phyloP scores from a whole-genome alignment of 148 eudicot genomes.

The Rheum nobile region DNA sequence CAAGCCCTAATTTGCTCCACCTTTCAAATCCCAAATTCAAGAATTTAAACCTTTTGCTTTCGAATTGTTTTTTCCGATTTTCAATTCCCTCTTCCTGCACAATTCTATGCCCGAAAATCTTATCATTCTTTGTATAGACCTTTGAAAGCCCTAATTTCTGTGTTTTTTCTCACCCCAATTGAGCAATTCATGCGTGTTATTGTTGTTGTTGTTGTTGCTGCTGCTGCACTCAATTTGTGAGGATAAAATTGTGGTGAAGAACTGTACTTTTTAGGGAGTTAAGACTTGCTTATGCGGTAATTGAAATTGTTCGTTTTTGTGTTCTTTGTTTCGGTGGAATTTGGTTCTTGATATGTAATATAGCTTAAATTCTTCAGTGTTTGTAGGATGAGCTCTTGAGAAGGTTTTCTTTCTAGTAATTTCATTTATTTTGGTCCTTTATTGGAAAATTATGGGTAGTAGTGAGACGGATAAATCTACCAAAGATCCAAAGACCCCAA shows the following conservation, averaged over 20 bases:
- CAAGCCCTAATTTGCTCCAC: conserved; percentile 4
- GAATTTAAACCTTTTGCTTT: background rate
- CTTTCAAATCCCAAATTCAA: background rate
- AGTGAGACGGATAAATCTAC: conserved; percentile 75
- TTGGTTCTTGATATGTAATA: background rate
- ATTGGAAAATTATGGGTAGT: conserved; percentile 49
- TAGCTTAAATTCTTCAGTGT: background rate
- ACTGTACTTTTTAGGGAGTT: background rate
- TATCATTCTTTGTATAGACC: background rate
- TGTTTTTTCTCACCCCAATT: background rate
- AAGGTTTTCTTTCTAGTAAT: background rate
- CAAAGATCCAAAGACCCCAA: conserved; percentile 64
- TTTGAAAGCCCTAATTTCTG: background rate
- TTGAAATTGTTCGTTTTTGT: background rate
- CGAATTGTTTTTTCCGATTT: background rate
- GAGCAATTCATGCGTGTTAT: background rate
- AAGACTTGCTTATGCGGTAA: background rate
- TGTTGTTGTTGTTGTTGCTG: too few relatives aligned
- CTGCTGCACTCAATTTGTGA: background rate
- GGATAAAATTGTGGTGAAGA: background rate
- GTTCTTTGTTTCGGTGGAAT: background rate
- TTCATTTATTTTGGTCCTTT: background rate
- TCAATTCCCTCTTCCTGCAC: background rate
- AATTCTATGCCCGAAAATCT: background rate
- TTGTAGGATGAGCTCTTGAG: conserved; percentile 8